Conservation (phyloP, 768 basidiomycete species). For the Gymnopilus junonius region DNA sequence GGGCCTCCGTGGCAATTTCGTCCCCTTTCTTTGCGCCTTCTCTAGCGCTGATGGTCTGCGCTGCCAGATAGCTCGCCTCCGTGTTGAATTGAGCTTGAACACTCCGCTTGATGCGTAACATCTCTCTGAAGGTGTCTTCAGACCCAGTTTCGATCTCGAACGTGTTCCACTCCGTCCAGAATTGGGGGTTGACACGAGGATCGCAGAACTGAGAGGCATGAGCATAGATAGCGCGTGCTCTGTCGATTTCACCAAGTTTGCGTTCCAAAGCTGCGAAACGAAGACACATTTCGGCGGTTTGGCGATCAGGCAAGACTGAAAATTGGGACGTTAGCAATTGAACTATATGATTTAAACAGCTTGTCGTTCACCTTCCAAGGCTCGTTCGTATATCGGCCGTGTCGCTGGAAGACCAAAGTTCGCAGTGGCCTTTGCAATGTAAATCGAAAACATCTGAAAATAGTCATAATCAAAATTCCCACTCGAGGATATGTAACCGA, state of each 20-base stretch:
- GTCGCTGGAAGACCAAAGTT: constrained; percentile 98
- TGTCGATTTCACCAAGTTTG: constrained; percentile 98
- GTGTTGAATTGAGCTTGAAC: constrained; percentile 99
- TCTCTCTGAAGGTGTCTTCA: constrained; percentile 97
- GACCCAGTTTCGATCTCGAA: constrained; percentile 99
- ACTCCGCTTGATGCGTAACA: constrained; percentile 95
- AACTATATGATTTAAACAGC: background rate
- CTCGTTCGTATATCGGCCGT: constrained; percentile 94
- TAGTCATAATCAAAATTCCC: background rate
- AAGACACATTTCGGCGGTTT: constrained; percentile 97
- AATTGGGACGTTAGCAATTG: background rate
- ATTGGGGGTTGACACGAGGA: constrained; percentile 86
- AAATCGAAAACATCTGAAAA: constrained; percentile 89
- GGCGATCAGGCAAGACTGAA: constrained; percentile 82
- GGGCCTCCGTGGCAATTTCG: constrained; percentile 45
- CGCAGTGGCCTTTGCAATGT: constrained; percentile 95
- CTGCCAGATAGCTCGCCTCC: constrained; percentile 90
- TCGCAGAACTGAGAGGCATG: constrained; percentile 99
- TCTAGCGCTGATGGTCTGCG: constrained; percentile 79
- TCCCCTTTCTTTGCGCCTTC: constrained; percentile 55
- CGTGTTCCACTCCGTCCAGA: constrained; percentile 96
- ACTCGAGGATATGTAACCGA: background rate
- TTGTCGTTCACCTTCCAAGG: constrained; percentile 67
- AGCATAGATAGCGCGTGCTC: constrained; percentile 94
- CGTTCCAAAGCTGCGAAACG: constrained; percentile 95